These are phyloP conservation scores for Mucuna pruriens DNA, from an alignment of 306 rosid species.

Conservation along the genomic window DNA sequence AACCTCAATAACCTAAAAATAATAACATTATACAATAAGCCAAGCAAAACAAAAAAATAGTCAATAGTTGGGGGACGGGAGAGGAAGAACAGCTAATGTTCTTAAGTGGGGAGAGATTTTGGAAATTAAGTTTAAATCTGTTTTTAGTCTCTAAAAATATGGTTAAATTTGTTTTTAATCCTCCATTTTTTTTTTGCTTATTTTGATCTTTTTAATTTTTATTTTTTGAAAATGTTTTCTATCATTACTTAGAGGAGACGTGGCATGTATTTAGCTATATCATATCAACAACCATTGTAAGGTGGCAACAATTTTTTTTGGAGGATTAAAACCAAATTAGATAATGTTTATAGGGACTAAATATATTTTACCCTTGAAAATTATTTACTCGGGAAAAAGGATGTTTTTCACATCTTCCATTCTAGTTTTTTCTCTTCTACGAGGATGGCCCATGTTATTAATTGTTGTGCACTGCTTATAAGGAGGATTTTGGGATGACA, in stretches of 20 bases:
- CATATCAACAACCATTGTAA: not conserved
- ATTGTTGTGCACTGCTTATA: not conserved
- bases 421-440: not conserved
- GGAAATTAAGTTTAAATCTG: not conserved
- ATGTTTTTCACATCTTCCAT: slow-evolving; percentile 4
- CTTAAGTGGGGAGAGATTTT: not conserved
- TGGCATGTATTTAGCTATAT: not conserved
- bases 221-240: not conserved
- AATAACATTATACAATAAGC: slow-evolving; percentile 34
- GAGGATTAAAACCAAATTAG: not conserved
- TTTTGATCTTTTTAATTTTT: not conserved
- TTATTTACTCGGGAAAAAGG: not conserved
- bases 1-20: slow-evolving; percentile 68
- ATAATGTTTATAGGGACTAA: not conserved
- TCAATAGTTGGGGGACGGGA: not conserved
- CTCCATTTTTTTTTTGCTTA: not conserved
- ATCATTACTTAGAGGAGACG: not conserved
- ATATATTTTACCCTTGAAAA: not conserved
- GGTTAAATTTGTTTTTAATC: not conserved
- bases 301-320: not conserved
- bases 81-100: not conserved
- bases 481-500: slow-evolving; percentile 1
- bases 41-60: not conserved
- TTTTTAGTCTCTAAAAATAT: not conserved
- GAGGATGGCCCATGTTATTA: not conserved